These are phyloP conservation scores for Emergomyces orientalis DNA, from an alignment of 2,329 filamentous ascomycete genomes.

Conservation along the genomic window DNA sequence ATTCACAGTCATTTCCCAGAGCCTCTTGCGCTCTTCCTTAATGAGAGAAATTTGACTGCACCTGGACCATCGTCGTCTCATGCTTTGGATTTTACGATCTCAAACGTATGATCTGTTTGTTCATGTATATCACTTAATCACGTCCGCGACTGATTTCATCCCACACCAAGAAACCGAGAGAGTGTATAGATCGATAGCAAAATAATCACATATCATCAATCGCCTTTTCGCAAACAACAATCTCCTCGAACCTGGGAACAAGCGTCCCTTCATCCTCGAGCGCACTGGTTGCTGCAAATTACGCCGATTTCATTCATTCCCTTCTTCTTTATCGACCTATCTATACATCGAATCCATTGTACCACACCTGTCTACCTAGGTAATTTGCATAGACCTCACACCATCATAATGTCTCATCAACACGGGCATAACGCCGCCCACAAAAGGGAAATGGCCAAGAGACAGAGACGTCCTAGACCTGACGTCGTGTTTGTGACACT, in stretches of 20 bases:
- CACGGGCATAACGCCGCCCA: constrained; percentile 11
- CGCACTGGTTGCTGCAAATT: constrained; percentile 14
- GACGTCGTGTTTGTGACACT: constrained; percentile 45
- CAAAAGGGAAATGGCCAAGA: not conserved
- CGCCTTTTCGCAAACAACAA: not conserved
- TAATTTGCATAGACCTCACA: not conserved
- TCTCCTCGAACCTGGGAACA: not conserved
- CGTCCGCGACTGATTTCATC: constrained; percentile 4
- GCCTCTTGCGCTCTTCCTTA: not conserved
- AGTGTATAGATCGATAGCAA: not conserved
- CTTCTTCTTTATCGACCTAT: not conserved
- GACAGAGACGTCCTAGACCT: constrained; percentile 7
- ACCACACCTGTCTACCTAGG: not conserved
- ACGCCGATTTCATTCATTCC: not conserved
- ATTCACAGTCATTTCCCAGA: not conserved
- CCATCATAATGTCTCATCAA: constrained; percentile 11
- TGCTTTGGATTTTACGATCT: not conserved
- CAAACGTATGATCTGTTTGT: not conserved
- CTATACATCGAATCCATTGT: not conserved
- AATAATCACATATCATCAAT: not conserved
- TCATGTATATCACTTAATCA: not conserved
- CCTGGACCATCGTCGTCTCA: not conserved
- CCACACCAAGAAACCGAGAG: not conserved
- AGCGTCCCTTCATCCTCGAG: constrained; percentile 4
- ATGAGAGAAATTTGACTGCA: not conserved